Base-by-base conservation (phyloP, 176 grass and related monocot genomes). In the Zoysia pacifica region DNA sequence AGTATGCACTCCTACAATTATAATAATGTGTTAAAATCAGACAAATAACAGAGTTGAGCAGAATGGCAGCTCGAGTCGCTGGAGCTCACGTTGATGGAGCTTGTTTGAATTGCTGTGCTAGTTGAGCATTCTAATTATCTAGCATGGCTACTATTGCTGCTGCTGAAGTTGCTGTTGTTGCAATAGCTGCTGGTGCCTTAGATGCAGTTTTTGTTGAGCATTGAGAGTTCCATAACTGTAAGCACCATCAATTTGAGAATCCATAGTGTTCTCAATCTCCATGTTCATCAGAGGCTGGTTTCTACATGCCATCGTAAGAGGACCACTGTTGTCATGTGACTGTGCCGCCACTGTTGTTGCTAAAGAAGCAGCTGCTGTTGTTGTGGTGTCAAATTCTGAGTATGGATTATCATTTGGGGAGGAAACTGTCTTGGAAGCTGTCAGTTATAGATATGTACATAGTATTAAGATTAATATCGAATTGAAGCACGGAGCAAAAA, bases 251-350 rank as follows among this genome's bases (percentile, higher is more conserved):
- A 84, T 74, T 70, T 88, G 84, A 71, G 92, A 81, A 69, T 97
- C 94, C 74, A 86, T 84, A n/a, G 81, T 86, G 65, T 94, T 98
- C 61, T 99, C 96, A 3, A 91, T 81, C 81, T 99, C 95, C 59
- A 95, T 92, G 78, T 95, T 90, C 7, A 80, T 79, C 83, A 99
- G 47, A 38, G 86, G 62, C 52, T 99, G 92, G 63, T 79, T 86
- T 77, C 88, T 90, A 63, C 94, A 92, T 61, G 87, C 78, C 73
- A 97, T 90, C 15, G 73, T 84, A 66, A 94, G 74, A 59, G 92
- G 68, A 14, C 92, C 92, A 60, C 90, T 43, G 80, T 89, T 50
- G 58, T 51, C 73, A 99, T 82, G 74, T 95, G 94, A 60, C 16
- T 93, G 51, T 84, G 92, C 20, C 92, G 20, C 85, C 85, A 86